Evolutionary conservation across 495 filamentous ascomycete species (phyloP), one percentile per base, ranked within the genome.

Genomic region (Hapsidospora chrysogenum): DNA sequence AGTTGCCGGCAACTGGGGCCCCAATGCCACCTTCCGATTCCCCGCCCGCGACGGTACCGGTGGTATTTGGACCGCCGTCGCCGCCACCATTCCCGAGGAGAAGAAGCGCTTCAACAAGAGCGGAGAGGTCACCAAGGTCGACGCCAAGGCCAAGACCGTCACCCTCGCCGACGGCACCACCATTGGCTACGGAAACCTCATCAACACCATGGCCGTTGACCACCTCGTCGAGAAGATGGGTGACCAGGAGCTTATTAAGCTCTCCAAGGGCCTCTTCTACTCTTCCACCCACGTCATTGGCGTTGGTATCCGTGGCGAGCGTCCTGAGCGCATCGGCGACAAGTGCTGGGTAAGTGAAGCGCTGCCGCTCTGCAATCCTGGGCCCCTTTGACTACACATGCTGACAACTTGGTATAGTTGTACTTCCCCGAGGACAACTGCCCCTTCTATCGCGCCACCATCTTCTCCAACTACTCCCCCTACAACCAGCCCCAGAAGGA

Each of bases 381-480:
- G 3, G 11, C 10, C 1, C 11, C 3, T 4, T 6, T 3, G 8
- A 35, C 13, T 16, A 8, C 18, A 33, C 7, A 9, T 30, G 31
- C 46, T 52, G 39, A 56, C 42, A 36, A n/a, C 44, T 28, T 9
- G n/a, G 13, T 10, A 5, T 44, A 80, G 84, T 74, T 99, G 37
- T 99, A 99, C 74, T 99, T 96, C 77, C 89, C 89, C 43, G 92
- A 99, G 56, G 77, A 93, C 58, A 75, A 99, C 73, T 94, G 86
- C 70, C 85, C 85, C 53, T 99, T 99, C 76, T 99, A 99, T 70
- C 85, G 89, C 49, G 89, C 89, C 51, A 99, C 89, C 42, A 96
- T 99, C 64, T 99, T 99, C 76, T 96, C 89, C 61, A 99, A 99
- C 76, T 99, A 99, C 71, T 96, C 92, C 13, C 89, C 87, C 39